phyloP scores from a whole-genome alignment of 2,329 filamentous ascomycete species.

The Colletotrichum shisoi region DNA sequence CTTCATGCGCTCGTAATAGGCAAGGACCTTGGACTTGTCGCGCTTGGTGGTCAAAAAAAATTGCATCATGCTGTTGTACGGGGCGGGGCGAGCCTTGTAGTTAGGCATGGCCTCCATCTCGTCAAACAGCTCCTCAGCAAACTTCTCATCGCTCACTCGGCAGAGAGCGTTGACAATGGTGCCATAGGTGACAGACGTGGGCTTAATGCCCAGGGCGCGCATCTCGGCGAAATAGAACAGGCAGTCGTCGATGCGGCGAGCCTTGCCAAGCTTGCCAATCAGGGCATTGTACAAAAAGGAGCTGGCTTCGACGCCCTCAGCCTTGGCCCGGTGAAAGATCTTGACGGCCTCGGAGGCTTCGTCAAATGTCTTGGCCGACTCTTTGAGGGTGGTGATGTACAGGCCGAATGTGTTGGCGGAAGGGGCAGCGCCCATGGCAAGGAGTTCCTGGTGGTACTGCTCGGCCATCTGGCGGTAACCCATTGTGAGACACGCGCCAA shows the following conservation, averaged over 20 bases:
- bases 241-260: conserved; percentile 96
- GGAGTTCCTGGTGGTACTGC: conserved; percentile 88
- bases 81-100: conserved; percentile 96
- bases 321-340: conserved; percentile 93
- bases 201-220: conserved; percentile 89
- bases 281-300: conserved; percentile 98
- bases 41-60: conserved; percentile 98
- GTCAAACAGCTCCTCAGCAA: conserved; percentile 96
- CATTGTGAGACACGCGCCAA: conserved; percentile 85
- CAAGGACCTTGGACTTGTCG: conserved; percentile 89
- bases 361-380: conserved; percentile 96
- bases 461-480: conserved; percentile 82
- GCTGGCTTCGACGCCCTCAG: conserved; percentile 92
- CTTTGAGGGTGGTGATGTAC: conserved; percentile 99
- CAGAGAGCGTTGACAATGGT: conserved; percentile 98
- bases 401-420: conserved; percentile 97
- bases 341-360: conserved; percentile 96
- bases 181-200: conserved; percentile 96
- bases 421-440: conserved; percentile 88
- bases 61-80: conserved; percentile 99
- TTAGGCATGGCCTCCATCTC: conserved; percentile 99
- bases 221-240: conserved; percentile 98
- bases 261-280: conserved; percentile 98
- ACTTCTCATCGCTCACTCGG: conserved; percentile 96
- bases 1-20: conserved; percentile 95